phyloP scores from a whole-genome alignment of 2,329 filamentous ascomycete genomes.

The Thermoascus crustaceus region DNA sequence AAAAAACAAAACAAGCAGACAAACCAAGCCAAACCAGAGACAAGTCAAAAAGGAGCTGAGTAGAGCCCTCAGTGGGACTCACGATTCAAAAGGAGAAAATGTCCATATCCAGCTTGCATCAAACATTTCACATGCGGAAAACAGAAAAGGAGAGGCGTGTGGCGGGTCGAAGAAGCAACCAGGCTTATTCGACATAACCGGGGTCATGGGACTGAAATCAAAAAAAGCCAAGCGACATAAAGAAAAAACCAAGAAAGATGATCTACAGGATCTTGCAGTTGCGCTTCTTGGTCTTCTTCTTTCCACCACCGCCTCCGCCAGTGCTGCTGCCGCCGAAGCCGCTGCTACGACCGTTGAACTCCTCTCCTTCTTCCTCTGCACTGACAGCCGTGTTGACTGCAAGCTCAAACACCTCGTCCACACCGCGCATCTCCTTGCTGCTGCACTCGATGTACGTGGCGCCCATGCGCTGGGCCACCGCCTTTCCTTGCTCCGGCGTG shows the following conservation, averaged over 20 bases:
- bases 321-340: conserved; percentile 33
- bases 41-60: conserved; percentile 7
- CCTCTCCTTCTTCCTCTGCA: conserved; percentile 65
- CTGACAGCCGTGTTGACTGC: conserved; percentile 86
- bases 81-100: conserved; percentile 4
- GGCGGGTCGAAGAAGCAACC: background rate
- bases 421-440: conserved; percentile 92
- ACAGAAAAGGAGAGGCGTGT: background rate
- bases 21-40: conserved; percentile 17
- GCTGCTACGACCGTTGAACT: conserved; percentile 5
- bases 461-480: conserved; percentile 86
- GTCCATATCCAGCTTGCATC: conserved; percentile 4
- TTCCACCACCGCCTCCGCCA: conserved; percentile 27
- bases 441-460: conserved; percentile 97
- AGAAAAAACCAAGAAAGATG: background rate
- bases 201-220: too few species aligned
- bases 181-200: background rate
- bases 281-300: conserved; percentile 72
- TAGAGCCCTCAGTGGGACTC: too few species aligned
- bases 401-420: conserved; percentile 91
- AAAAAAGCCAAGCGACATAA: background rate
- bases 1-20: conserved; percentile 7
- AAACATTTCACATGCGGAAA: conserved; percentile 2
- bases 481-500: conserved; percentile 78
- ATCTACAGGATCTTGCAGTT: conserved; percentile 69